These are phyloP conservation scores for Diaporthe helianthi DNA, from an alignment of 2,329 filamentous ascomycete species.

Conservation along the genomic window DNA sequence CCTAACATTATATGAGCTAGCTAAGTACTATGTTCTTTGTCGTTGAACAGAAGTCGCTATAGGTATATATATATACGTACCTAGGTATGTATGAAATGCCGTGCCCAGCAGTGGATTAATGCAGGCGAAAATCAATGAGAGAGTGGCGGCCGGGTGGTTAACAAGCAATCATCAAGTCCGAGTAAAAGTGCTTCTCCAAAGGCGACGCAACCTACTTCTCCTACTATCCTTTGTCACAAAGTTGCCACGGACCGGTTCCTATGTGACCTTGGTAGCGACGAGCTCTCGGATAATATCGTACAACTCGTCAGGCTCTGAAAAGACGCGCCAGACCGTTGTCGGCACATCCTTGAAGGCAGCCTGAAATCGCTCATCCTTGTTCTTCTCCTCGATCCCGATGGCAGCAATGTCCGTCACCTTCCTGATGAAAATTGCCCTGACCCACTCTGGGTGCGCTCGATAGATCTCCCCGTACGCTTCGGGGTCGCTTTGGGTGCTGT, in stretches of 20 bases:
- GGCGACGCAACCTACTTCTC: background rate
- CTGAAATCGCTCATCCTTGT: constrained; percentile 78
- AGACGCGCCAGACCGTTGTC: constrained; percentile 77
- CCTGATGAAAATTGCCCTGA: constrained; percentile 83
- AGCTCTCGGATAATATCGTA: constrained; percentile 47
- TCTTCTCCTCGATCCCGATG: constrained; percentile 74
- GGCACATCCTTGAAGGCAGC: constrained; percentile 82
- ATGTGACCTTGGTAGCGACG: constrained; percentile 25
- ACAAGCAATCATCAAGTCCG: background rate
- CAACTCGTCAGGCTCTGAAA: constrained; percentile 77
- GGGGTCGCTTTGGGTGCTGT: constrained; percentile 90
- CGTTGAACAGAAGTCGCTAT: background rate
- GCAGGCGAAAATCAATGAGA: background rate
- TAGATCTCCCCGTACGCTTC: constrained; percentile 86
- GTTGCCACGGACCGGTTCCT: background rate
- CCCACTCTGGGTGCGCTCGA: constrained; percentile 74
- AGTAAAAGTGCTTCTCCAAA: constrained; percentile 6
- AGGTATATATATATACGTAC: no score
- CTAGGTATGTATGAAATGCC: background rate
- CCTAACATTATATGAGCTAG: background rate
- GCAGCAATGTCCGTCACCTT: constrained; percentile 79
- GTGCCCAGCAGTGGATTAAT: no score
- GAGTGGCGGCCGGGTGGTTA: background rate
- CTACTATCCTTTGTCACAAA: background rate
- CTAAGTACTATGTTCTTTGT: background rate